Evolutionary conservation across 202 grass and related monocot species (phyloP).

Genomic region (Sporobolus alterniflorus): DNA sequence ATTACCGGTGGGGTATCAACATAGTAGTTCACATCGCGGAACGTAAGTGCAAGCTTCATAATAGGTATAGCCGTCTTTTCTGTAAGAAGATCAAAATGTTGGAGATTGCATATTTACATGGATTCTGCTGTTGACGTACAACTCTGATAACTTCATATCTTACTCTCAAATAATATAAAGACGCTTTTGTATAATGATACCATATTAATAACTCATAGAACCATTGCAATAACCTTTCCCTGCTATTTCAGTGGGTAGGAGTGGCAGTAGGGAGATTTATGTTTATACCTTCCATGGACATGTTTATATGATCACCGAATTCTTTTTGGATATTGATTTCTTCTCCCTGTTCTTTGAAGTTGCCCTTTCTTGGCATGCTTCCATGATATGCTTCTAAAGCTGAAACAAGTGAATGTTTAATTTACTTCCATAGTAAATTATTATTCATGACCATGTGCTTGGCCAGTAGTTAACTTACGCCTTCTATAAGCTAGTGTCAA

Average conservation of each 20-base stretch:
- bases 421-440: not conserved
- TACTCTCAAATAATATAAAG: not conserved
- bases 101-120: not conserved
- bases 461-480: constrained; percentile 36
- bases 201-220: not conserved
- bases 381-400: constrained; percentile 33
- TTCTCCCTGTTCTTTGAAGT: constrained; percentile 11
- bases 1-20: constrained; percentile 72
- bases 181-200: not conserved
- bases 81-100: constrained; percentile 35
- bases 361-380: constrained; percentile 41
- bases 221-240: not conserved
- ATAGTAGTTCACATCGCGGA: constrained; percentile 71
- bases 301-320: not conserved
- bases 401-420: not conserved
- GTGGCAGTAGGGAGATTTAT: not conserved
- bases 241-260: not conserved
- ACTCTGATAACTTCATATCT: not conserved
- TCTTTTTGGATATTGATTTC: not conserved
- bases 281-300: constrained; percentile 15
- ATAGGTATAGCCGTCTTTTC: constrained; percentile 61
- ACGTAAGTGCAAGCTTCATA: constrained; percentile 58
- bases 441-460: not conserved
- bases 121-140: not conserved
- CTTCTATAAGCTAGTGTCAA: constrained; percentile 62